phyloP scores from a whole-genome alignment of 2,329 filamentous ascomycete species.

The Penicillium sp. region DNA sequence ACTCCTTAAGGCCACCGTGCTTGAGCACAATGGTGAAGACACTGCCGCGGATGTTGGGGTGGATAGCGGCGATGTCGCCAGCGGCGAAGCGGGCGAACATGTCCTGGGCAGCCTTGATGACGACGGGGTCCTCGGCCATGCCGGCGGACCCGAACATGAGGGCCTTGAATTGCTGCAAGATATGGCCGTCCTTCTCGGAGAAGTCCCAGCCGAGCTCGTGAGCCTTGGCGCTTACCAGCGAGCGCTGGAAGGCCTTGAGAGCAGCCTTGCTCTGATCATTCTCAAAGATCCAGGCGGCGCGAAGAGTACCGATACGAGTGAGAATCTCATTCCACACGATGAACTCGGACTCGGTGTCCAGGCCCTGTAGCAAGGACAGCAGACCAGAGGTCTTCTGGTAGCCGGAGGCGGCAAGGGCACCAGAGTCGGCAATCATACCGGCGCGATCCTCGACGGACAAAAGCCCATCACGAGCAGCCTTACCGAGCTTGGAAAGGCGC shows the following conservation, averaged over 20 bases:
- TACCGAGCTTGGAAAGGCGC: slow-evolving; percentile 80
- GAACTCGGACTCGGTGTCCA: slow-evolving; percentile 77
- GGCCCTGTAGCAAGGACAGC: slow-evolving; percentile 78
- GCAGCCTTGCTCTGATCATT: slow-evolving; percentile 68
- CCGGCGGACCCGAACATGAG: slow-evolving; percentile 85
- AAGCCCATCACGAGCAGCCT: slow-evolving; percentile 76
- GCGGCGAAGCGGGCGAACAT: slow-evolving; percentile 84
- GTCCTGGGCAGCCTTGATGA: slow-evolving; percentile 77
- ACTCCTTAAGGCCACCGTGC: slow-evolving; percentile 83
- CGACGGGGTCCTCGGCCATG: slow-evolving; percentile 71
- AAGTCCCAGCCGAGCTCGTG: slow-evolving; percentile 89
- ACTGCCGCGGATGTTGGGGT: slow-evolving; percentile 84
- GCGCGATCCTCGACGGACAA: slow-evolving; percentile 86
- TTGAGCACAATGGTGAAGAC: slow-evolving; percentile 83
- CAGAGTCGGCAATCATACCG: slow-evolving; percentile 92
- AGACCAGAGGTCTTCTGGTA: slow-evolving; percentile 92
- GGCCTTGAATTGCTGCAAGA: slow-evolving; percentile 91
- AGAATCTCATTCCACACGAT: slow-evolving; percentile 95
- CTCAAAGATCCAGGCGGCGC: slow-evolving; percentile 85
- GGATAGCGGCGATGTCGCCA: slow-evolving; percentile 77
- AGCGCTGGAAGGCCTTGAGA: slow-evolving; percentile 77
- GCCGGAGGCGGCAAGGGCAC: slow-evolving; percentile 81
- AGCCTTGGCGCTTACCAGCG: slow-evolving; percentile 73
- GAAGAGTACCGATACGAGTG: slow-evolving; percentile 72
- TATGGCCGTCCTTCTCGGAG: slow-evolving; percentile 77